Evolutionary conservation across 257 asterid species (phyloP).

Genomic region (Ilex aquifolium): DNA sequence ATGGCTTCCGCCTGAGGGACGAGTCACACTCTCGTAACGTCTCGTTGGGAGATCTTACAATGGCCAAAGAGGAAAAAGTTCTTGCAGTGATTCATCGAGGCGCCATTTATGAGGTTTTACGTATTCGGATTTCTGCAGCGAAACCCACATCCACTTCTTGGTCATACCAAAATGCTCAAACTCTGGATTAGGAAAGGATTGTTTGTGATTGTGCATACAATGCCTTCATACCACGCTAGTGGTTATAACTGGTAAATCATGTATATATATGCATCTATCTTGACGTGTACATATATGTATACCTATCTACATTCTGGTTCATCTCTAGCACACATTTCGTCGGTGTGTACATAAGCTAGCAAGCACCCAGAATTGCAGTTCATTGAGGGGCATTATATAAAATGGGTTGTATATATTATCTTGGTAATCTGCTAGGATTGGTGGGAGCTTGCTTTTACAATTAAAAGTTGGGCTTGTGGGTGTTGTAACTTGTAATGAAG

Average conservation of each 20-base stretch:
- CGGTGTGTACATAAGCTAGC: too few relatives aligned
- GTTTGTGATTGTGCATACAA: not conserved
- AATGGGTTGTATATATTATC: too few relatives aligned
- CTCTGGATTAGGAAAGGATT: constrained; percentile 13
- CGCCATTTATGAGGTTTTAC: constrained; percentile 69
- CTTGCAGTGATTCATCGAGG: constrained; percentile 77
- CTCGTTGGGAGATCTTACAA: constrained; percentile 44
- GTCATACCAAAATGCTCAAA: constrained; percentile 38
- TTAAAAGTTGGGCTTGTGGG: too few relatives aligned
- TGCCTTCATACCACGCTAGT: not conserved
- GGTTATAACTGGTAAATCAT: not conserved
- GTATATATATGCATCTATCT: not conserved
- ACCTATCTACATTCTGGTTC: too few relatives aligned
- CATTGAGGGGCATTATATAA: too few relatives aligned
- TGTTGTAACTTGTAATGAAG: too few relatives aligned
- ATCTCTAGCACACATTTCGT: too few relatives aligned
- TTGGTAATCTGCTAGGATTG: too few relatives aligned
- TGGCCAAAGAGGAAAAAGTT: constrained; percentile 39
- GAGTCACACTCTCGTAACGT: constrained; percentile 44
- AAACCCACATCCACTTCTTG: constrained; percentile 46
- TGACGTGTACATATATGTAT: not conserved
- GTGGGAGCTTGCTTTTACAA: too few relatives aligned
- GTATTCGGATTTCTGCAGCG: constrained; percentile 56
- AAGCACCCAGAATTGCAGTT: too few relatives aligned
- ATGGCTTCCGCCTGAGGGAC: constrained; percentile 65